A percentile compares a stretch with the other conserved stretches of the same genome.
These are phyloP conservation scores for Thozetella sp. DNA, from an alignment of 495 filamentous ascomycete genomes.

Conservation along the genomic window DNA sequence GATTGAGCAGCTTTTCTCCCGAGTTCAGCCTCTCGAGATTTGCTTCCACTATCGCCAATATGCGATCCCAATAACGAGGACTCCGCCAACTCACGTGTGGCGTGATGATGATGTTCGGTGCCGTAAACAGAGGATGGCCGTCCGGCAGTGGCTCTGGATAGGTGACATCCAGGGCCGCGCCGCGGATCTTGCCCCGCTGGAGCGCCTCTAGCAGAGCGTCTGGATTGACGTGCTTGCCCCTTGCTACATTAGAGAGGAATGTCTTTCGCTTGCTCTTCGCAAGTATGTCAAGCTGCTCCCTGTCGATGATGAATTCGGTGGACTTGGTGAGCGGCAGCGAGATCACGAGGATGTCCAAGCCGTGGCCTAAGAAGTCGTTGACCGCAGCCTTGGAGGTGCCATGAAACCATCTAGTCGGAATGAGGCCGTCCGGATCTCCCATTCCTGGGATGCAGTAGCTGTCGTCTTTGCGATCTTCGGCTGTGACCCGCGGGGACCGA, in stretches of 20 bases:
- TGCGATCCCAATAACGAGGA: conserved; percentile 57
- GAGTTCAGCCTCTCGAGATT: conserved; percentile 30
- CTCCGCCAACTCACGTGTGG: conserved; percentile 78
- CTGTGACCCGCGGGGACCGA: conserved; percentile 57
- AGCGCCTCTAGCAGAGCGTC: conserved; percentile 67
- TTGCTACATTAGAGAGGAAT: conserved; percentile 73
- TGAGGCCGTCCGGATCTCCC: conserved; percentile 72
- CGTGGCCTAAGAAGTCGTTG: conserved; percentile 66
- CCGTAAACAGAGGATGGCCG: conserved; percentile 71
- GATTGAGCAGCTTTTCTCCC: conserved; percentile 29
- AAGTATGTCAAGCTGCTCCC: conserved; percentile 68
- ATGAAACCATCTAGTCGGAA: conserved; percentile 75
- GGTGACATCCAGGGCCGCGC: conserved; percentile 82
- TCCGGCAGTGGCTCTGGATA: conserved; percentile 81
- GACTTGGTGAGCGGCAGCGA: conserved; percentile 71
- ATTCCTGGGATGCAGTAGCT: conserved; percentile 75
- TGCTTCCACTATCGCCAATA: conserved; percentile 51
- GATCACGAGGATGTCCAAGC: conserved; percentile 74
- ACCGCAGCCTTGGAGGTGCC: conserved; percentile 62
- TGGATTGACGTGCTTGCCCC: conserved; percentile 73
- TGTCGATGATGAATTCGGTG: conserved; percentile 63
- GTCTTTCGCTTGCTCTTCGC: conserved; percentile 53
- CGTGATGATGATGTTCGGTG: conserved; percentile 74
- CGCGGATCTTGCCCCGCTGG: conserved; percentile 60
- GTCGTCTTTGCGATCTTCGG: conserved; percentile 57